Conservation (phyloP, 1,139 yeast species). For the Tardiomyces depauwii region DNA sequence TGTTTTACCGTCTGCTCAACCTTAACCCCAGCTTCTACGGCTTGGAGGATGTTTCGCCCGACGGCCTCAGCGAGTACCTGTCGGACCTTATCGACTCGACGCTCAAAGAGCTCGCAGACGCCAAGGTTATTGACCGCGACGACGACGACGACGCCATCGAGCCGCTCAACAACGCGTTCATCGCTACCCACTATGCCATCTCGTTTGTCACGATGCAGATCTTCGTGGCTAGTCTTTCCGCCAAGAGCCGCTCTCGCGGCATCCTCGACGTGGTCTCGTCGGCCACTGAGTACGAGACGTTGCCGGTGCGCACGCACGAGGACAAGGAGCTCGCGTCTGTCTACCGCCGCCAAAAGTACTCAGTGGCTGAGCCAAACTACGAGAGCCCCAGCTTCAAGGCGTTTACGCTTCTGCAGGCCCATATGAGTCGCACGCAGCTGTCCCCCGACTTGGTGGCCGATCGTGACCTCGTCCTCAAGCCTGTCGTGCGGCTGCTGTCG, state of each 20-base stretch:
- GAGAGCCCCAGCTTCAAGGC: conserved; percentile 58
- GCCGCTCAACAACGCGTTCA: conserved; percentile 61
- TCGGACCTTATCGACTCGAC: conserved; percentile 78
- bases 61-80: conserved; percentile 66
- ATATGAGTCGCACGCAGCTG: conserved; percentile 53
- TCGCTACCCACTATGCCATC: conserved; percentile 62
- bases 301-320: conserved; percentile 57
- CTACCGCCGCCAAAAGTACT: conserved; percentile 52
- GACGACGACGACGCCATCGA: conserved; percentile 36
- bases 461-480: conserved; percentile 39
- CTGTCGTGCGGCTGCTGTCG: conserved; percentile 40
- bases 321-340: conserved; percentile 36
- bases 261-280: conserved; percentile 56
- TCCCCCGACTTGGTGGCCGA: conserved; percentile 54
- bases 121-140: conserved; percentile 48
- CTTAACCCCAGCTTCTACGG: conserved; percentile 87
- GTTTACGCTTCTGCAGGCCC: conserved; percentile 69
- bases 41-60: conserved; percentile 46
- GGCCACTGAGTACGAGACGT: conserved; percentile 55
- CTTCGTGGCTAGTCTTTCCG: conserved; percentile 39
- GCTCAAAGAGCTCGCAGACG: conserved; percentile 49
- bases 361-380: conserved; percentile 30
- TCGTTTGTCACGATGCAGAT: conserved; percentile 57
- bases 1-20: conserved; percentile 68
- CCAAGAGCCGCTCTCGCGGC: conserved; percentile 47